Percentiles rank a stretch among this genome's conserved stretches.
These are phyloP conservation scores for Platanus orientalis DNA, from an alignment of 164 flowering plant species.

Conservation along the genomic window DNA sequence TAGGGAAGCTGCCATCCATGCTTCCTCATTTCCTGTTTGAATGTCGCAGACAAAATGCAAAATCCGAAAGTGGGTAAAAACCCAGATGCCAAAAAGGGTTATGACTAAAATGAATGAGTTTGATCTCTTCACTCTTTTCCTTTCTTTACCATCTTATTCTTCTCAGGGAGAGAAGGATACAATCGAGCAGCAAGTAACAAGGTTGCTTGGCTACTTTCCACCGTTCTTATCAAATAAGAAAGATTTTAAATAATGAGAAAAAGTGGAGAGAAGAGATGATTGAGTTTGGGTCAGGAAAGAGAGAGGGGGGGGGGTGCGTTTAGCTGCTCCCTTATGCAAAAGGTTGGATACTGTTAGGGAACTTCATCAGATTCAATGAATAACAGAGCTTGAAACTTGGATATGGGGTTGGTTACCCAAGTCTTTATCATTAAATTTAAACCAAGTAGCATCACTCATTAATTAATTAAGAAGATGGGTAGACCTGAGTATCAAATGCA, in stretches of 20 bases:
- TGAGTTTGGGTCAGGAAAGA: not conserved
- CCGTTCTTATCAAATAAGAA: not conserved
- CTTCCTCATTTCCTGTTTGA: slow-evolving; percentile 67
- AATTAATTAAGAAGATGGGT: no score
- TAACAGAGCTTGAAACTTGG: no score
- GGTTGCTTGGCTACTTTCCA: slow-evolving; percentile 8
- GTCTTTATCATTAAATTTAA: no score
- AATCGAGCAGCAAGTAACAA: not conserved
- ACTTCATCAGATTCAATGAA: no score
- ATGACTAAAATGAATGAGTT: not conserved
- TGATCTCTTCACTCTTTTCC: not conserved
- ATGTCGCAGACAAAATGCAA: slow-evolving; percentile 3
- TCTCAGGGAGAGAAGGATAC: not conserved
- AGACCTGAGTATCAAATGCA: no score
- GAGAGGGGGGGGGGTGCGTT: slow-evolving; percentile 4
- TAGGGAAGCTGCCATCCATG: slow-evolving; percentile 99
- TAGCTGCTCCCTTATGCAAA: no score
- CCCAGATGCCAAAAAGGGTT: not conserved
- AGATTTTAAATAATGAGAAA: not conserved
- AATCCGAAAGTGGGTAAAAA: slow-evolving; percentile 3
- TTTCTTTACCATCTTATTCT: slow-evolving; percentile 3
- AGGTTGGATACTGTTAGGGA: no score
- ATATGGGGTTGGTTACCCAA: no score
- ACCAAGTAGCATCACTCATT: no score
- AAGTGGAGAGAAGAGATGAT: not conserved